Evolutionary conservation across 2,329 filamentous ascomycete species (phyloP), one percentile per base, ranked within the genome.

Genomic region (Aspergillus ibericus): DNA sequence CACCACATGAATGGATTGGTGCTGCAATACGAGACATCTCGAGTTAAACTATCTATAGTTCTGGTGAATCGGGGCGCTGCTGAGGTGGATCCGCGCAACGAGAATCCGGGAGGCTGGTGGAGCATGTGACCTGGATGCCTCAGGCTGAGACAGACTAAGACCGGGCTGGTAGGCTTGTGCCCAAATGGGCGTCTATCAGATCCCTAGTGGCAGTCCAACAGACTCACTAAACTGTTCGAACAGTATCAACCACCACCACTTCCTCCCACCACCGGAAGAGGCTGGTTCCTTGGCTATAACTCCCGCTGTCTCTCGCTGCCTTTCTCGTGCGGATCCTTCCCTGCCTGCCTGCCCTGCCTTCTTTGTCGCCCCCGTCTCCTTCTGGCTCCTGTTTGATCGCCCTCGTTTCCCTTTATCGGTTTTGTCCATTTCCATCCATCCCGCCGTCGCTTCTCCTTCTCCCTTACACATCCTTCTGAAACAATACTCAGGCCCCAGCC

Each of bases 81-180:
- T 40, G 51, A 36, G 20, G 42, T 40, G 36, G 29, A 42, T 35
- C 34, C 15, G 46, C 29, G 35, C n/a, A 53, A 38, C 34, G 46
- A 48, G 40, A 61, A 56, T 51, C 29, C 38, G 25, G 59, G 58
- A 58, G 60, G 60, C 60, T 62, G 60, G 60, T 58, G 55, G 36
- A 48, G 32, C 47, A 56, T 55, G 58, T 62, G 58, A 62, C 59
- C 10, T 53, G 22, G 15, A 36, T 58, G 60, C 60, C 60, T 62
- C 53, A 62, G 60, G 60, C 59, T 35, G 13, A 34, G 4, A 32
- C 44, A 32, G 27, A 22, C 22, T 16, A 13, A 22, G 44, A 6
- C n/a, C 16, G 18, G 38, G 38, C 22, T 4, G 18, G 29, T n/a
- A n/a, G 29, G 9, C 44, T 48, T 48, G 44, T 48, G 44, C 44